Conservation (phyloP, 2,329 filamentous ascomycete genomes). For the Phyllosticta citribraziliensis region DNA sequence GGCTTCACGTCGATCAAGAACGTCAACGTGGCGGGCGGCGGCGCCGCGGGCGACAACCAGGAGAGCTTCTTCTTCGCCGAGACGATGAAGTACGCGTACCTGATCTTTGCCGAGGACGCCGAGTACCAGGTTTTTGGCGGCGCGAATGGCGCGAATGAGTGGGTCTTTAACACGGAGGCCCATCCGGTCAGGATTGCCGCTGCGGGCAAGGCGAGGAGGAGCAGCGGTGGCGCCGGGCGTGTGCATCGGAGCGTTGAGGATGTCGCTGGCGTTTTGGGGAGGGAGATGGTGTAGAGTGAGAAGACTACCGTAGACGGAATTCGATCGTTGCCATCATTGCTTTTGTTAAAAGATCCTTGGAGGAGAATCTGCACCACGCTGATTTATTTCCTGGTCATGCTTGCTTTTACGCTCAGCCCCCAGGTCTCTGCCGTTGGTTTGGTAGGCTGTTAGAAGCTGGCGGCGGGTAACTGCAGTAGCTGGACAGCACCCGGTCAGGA, state of each 20-base stretch:
- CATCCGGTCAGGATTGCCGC: constrained; percentile 46
- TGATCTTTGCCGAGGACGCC: constrained; percentile 56
- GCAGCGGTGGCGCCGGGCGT: neutral
- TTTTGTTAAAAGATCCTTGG: neutral
- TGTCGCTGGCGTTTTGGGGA: neutral
- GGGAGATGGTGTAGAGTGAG: neutral
- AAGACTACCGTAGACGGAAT: neutral
- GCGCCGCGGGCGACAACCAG: constrained; percentile 57
- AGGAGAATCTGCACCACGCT: too few species aligned
- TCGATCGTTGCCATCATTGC: neutral
- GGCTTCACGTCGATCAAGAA: constrained; percentile 59
- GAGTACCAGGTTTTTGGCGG: constrained; percentile 46
- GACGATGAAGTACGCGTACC: constrained; percentile 73
- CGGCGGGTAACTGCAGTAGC: neutral
- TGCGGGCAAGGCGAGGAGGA: constrained; percentile 14
- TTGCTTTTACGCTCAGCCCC: neutral
- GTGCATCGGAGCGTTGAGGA: neutral
- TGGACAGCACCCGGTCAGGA: neutral
- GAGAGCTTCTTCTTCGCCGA: constrained; percentile 87
- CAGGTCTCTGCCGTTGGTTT: neutral
- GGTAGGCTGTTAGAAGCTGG: too few species aligned
- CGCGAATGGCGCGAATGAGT: constrained; percentile 39
- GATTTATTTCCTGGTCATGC: neutral
- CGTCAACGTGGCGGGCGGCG: constrained; percentile 55
- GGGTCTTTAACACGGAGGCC: constrained; percentile 57